Conservation (phyloP, 176 grass and related monocot genomes). For the Lolium perenne region DNA sequence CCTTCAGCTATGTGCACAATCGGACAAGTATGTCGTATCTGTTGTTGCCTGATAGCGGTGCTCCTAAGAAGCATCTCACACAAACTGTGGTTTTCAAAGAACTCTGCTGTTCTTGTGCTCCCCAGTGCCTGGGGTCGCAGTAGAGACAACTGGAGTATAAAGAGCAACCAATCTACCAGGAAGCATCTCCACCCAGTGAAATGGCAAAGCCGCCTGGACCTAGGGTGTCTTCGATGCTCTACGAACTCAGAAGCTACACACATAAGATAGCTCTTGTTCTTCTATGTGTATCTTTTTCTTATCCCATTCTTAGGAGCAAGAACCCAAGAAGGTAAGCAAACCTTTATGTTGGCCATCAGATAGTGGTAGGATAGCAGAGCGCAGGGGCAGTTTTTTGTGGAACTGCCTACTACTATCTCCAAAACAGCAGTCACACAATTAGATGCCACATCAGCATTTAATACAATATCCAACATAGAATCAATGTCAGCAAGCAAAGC, state of each 20-base stretch:
- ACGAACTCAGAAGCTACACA: background rate
- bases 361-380: background rate
- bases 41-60: background rate
- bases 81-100: background rate
- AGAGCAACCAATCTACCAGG: background rate
- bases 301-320: background rate
- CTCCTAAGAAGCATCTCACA: background rate
- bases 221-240: background rate
- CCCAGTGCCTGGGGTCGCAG: background rate
- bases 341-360: conserved; percentile 5
- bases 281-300: background rate
- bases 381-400: background rate
- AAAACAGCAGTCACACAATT: background rate
- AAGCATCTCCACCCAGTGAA: conserved; percentile 6
- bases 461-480: background rate
- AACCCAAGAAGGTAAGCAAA: conserved; percentile 15
- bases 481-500: background rate
- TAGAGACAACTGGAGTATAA: background rate
- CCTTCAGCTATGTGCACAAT: background rate
- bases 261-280: background rate
- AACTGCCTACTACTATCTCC: background rate
- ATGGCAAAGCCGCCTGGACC: background rate
- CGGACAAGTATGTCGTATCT: background rate
- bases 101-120: background rate
- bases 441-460: conserved; percentile 2